phyloP scores from a whole-genome alignment of 441 rosid genomes.

The Croton setiger region DNA sequence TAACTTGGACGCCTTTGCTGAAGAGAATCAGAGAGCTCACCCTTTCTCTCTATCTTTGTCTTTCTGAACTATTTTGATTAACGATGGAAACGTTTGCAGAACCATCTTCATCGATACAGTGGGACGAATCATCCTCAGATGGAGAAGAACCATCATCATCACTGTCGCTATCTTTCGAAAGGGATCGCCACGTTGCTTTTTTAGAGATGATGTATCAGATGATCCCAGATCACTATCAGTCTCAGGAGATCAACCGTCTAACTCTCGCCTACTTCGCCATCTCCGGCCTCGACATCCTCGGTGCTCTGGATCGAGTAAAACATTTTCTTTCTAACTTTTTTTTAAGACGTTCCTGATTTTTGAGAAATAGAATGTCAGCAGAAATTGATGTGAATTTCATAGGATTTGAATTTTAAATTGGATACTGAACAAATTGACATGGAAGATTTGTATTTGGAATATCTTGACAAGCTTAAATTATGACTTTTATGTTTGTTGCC shows the following conservation, averaged over 20 bases:
- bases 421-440: not conserved
- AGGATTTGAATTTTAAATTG: not conserved
- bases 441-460: not conserved
- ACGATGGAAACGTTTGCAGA: not conserved
- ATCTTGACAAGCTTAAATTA: not conserved
- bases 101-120: slow-evolving; percentile 18
- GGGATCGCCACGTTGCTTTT: slow-evolving; percentile 59
- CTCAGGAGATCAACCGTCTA: slow-evolving; percentile 89
- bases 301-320: slow-evolving; percentile 57
- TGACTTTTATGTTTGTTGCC: not conserved
- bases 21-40: no score
- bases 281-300: slow-evolving; percentile 78
- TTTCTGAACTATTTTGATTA: no score
- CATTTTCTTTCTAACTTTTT: not conserved
- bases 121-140: slow-evolving; percentile 26
- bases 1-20: no score
- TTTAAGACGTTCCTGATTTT: not conserved
- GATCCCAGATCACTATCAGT: slow-evolving; percentile 63
- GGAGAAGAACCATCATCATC: slow-evolving; percentile 18
- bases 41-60: no score
- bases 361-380: not conserved
- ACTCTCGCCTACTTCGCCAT: slow-evolving; percentile 82
- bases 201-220: slow-evolving; percentile 77
- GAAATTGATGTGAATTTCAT: not conserved
- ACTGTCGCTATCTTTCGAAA: slow-evolving; percentile 37